phyloP scores from a whole-genome alignment of 129 eudicot species.

The Daucus carota region DNA sequence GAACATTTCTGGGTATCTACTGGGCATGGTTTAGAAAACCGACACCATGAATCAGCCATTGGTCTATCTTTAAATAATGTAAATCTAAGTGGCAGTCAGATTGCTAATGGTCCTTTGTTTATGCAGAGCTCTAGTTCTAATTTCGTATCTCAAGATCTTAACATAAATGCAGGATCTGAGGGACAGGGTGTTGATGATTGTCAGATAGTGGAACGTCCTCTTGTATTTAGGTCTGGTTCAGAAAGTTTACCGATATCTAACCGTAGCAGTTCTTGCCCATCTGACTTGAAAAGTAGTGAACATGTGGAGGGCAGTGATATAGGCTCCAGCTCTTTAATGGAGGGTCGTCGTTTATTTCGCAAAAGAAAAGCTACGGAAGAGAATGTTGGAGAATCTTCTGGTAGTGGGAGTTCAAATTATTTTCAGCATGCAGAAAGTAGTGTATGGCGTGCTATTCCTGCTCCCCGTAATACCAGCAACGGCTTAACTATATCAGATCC shows the following conservation, averaged over 20 bases:
- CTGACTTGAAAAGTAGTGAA: slow-evolving; percentile 23
- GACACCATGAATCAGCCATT: slow-evolving; percentile 30
- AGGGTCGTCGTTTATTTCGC: slow-evolving; percentile 40
- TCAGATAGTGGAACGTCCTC: slow-evolving; percentile 24
- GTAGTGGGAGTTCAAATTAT: slow-evolving; percentile 39
- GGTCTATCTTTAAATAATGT: slow-evolving; percentile 32
- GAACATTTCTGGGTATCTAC: slow-evolving; percentile 44
- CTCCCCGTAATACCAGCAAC: slow-evolving; percentile 14
- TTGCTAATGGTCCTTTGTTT: slow-evolving; percentile 25
- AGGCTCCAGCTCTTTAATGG: slow-evolving; percentile 30
- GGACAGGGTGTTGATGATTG: slow-evolving; percentile 24
- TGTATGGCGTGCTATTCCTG: slow-evolving; percentile 35
- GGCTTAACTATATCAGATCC: slow-evolving; percentile 20
- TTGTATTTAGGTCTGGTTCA: slow-evolving; percentile 26
- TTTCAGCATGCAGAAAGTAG: slow-evolving; percentile 36
- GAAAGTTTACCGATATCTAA: slow-evolving; percentile 19
- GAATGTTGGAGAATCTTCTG: slow-evolving; percentile 59
- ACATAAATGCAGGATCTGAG: slow-evolving; percentile 32
- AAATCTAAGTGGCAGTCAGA: slow-evolving; percentile 31
- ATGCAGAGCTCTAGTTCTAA: slow-evolving; percentile 25
- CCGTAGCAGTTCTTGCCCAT: slow-evolving; percentile 36
- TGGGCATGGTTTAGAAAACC: slow-evolving; percentile 25
- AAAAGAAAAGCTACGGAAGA: slow-evolving; percentile 77
- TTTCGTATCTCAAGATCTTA: slow-evolving; percentile 33
- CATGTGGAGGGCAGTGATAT: slow-evolving; percentile 25